These are phyloP conservation scores for Zygosaccharomyces sapae DNA, from an alignment of 1,139 yeast genomes.

Conservation along the genomic window DNA sequence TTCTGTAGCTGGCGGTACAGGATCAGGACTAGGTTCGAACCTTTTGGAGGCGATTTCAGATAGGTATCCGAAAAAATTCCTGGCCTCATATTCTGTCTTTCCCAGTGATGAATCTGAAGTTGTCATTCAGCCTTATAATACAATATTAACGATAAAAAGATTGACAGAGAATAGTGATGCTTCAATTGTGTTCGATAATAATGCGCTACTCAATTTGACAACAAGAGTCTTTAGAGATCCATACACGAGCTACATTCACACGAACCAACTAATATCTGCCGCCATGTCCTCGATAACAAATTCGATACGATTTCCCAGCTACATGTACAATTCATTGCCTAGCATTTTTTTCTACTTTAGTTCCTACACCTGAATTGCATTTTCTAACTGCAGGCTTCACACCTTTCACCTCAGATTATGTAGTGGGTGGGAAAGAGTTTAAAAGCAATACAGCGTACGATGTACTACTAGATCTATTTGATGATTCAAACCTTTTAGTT, in stretches of 20 bases:
- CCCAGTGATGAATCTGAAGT: slow-evolving; percentile 84
- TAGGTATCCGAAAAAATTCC: slow-evolving; percentile 73
- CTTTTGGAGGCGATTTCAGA: slow-evolving; percentile 75
- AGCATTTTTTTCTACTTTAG: slow-evolving; percentile 75
- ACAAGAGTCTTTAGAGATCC: slow-evolving; percentile 37
- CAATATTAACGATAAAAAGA: slow-evolving; percentile 73
- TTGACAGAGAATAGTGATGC: slow-evolving; percentile 82
- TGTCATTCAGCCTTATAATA: slow-evolving; percentile 94
- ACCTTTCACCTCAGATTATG: slow-evolving; percentile 68
- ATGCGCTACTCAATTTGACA: slow-evolving; percentile 60
- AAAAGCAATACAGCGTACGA: slow-evolving; percentile 80
- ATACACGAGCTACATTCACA: slow-evolving; percentile 56
- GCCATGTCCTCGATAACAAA: slow-evolving; percentile 82
- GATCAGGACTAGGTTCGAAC: slow-evolving; percentile 89
- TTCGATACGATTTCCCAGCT: slow-evolving; percentile 86
- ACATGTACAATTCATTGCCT: slow-evolving; percentile 81
- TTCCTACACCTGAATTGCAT: slow-evolving; percentile 88
- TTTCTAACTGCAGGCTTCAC: slow-evolving; percentile 83
- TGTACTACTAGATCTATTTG: slow-evolving; percentile 73
- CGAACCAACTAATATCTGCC: slow-evolving; percentile 81
- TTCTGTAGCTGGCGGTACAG: slow-evolving; percentile 99
- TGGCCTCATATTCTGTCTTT: slow-evolving; percentile 85
- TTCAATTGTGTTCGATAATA: slow-evolving; percentile 84
- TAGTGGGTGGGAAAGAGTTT: slow-evolving; percentile 53
- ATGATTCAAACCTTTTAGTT: slow-evolving; percentile 76